phyloP scores from a whole-genome alignment of 2,329 filamentous ascomycete species.

The Emmonsiellopsis sp. region DNA sequence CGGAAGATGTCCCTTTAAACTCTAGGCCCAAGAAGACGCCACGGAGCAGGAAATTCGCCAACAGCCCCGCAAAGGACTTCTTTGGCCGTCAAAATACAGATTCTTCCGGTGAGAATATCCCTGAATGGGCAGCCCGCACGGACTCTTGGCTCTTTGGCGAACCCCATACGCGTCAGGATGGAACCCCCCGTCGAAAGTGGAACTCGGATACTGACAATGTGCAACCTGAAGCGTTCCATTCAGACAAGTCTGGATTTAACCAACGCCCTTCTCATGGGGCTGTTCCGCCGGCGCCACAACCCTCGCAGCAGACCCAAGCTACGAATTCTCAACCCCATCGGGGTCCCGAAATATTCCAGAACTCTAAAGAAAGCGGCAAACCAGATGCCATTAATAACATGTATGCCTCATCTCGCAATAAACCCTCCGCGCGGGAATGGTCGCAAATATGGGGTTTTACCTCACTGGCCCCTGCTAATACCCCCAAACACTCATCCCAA shows the following conservation, averaged over 20 bases:
- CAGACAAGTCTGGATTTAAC: constrained; percentile 12
- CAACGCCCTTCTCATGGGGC: neutral
- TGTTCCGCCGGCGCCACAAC: neutral
- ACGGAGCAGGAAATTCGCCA: constrained; percentile 27
- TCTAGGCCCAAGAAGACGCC: constrained; percentile 34
- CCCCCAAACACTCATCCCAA: constrained; percentile 13
- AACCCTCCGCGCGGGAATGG: constrained; percentile 10
- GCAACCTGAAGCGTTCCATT: constrained; percentile 22
- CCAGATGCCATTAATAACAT: constrained; percentile 8
- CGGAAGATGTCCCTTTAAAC: constrained; percentile 20
- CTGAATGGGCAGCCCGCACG: constrained; percentile 10
- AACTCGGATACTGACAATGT: constrained; percentile 20
- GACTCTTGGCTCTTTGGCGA: constrained; percentile 14
- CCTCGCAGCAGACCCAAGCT: neutral
- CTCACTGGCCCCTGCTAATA: constrained; percentile 2
- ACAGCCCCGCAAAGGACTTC: constrained; percentile 19
- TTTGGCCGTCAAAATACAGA: constrained; percentile 16
- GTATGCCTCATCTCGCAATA: constrained; percentile 11
- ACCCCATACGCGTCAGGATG: constrained; percentile 11
- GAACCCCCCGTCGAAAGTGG: constrained; percentile 9
- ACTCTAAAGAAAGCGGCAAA: neutral
- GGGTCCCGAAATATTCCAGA: neutral
- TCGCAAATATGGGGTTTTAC: constrained; percentile 13
- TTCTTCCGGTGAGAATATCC: constrained; percentile 23
- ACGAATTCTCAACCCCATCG: neutral